phyloP scores from a whole-genome alignment of 768 basidiomycete species.

The Agrocybe pediades region DNA sequence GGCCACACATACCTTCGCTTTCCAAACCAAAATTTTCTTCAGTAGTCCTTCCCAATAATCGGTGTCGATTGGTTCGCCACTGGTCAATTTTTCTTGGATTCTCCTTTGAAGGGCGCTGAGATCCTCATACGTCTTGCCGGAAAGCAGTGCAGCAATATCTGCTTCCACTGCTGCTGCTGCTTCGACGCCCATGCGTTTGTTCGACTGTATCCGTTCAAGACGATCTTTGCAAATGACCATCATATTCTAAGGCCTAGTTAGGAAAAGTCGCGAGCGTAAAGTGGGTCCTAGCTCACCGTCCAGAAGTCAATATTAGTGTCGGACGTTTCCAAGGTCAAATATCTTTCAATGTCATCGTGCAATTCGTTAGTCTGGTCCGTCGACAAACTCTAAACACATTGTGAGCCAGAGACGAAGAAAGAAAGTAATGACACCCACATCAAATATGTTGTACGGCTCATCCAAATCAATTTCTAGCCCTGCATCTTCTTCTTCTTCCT shows the following conservation, averaged over 20 bases:
- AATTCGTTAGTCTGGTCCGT: conserved; percentile 89
- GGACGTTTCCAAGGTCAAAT: conserved; percentile 82
- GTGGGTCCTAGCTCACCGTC: conserved; percentile 61
- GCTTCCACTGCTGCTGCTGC: conserved; percentile 81
- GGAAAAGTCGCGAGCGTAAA: background rate
- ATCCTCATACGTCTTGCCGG: conserved; percentile 86
- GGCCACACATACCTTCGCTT: conserved; percentile 75
- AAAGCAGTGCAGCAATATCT: conserved; percentile 79
- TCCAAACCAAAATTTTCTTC: conserved; percentile 93
- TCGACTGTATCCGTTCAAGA: conserved; percentile 71
- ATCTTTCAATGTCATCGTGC: conserved; percentile 92
- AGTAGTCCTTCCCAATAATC: conserved; percentile 97
- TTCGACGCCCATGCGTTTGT: conserved; percentile 64
- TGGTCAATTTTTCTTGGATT: conserved; percentile 85
- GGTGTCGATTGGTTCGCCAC: conserved; percentile 93
- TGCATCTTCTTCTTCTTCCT: conserved; percentile 68
- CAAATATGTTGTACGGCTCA: conserved; percentile 97
- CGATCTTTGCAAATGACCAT: conserved; percentile 95
- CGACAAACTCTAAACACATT: conserved; percentile 67
- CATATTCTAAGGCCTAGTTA: conserved; percentile 69
- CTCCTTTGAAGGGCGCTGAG: conserved; percentile 80
- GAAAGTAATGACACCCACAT: conserved; percentile 55
- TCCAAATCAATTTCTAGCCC: conserved; percentile 98
- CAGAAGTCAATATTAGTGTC: conserved; percentile 95
- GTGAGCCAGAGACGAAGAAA: conserved; percentile 14